Base-by-base conservation (phyloP, 768 basidiomycete genomes). In the Sarcodon sp. region DNA sequence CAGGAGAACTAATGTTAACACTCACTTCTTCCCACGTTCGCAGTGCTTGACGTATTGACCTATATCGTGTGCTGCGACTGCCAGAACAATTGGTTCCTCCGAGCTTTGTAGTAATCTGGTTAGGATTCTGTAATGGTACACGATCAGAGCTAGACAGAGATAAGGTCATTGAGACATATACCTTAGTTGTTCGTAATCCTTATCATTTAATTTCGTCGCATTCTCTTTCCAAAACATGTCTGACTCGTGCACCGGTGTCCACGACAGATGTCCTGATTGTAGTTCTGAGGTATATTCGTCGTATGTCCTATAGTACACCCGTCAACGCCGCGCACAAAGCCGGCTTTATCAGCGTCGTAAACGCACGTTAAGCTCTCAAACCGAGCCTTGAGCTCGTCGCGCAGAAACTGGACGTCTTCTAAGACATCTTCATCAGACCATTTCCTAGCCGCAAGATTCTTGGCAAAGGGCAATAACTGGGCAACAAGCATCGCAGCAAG, bases 211-310 rank as follows among this genome's bases (percentile, higher is more conserved):
- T 59, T 79, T 89, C 6, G 70, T 66, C 4, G 87, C 92, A 59
- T 98, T 97, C 68, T 93, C 91, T 59, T 86, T 88, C 96, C 96
- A 99, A 68, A 99, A 99, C 34, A 90, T 80, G 51, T 97, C 94
- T 1, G 88, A 93, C 59, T 92, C 88, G 59, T 99, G 96, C 8
- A 90, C 87, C 10, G 94, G 93, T 4, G 88, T 82, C 96, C 96
- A 98, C 6, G 89, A 86, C 21, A 98, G 67, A 61, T 91, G 90
- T 1, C 93, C 92, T 4, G 87, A 88, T 13, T 79, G 69, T 32
- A 99, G 68, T 62, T 98, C 94, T 0, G 90, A 92, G 9, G 76
- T 78, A 59, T 97, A 99, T 64, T 97, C 93, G 60, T 98, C 96
- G 61, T 87, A 99, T 0, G 91, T 99, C 50, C 92, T 97, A 53